Evolutionary conservation across 257 asterid genomes (phyloP).

Genomic region (Perilla frutescens): DNA sequence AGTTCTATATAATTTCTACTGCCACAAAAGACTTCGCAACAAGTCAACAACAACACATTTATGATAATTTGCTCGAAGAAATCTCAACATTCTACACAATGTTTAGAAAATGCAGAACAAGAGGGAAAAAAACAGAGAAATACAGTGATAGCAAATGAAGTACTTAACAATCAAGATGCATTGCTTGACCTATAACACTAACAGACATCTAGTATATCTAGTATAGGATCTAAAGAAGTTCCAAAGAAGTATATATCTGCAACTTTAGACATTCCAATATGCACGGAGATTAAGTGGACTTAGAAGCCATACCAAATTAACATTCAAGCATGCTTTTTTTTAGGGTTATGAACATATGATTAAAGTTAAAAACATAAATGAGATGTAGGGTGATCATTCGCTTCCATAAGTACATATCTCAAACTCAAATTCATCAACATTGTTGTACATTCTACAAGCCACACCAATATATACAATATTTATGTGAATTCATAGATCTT

Average conservation of each 20-base stretch:
- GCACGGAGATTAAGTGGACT: slow-evolving; percentile 14
- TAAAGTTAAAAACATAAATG: slow-evolving; percentile 33
- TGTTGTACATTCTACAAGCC: background rate
- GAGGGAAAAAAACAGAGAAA: background rate
- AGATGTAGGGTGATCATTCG: background rate
- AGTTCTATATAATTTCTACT: background rate
- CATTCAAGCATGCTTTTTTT: slow-evolving; percentile 11
- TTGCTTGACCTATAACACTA: slow-evolving; percentile 9
- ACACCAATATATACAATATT: background rate
- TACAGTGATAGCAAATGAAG: background rate
- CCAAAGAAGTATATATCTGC: background rate
- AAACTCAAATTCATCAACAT: background rate
- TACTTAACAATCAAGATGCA: background rate
- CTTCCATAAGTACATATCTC: background rate
- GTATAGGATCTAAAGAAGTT: slow-evolving; percentile 7
- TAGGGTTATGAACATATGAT: background rate
- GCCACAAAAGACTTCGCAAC: background rate
- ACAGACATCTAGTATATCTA: background rate
- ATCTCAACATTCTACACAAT: background rate
- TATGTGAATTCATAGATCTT: background rate
- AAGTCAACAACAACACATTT: slow-evolving; percentile 16
- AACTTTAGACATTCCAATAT: background rate
- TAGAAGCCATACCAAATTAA: slow-evolving; percentile 16
- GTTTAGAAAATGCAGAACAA: background rate
- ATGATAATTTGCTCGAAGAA: background rate